Percentiles rank a stretch among this genome's conserved stretches.
Conservation (phyloP, 306 rosid species). For the Rosa lucieae region DNA sequence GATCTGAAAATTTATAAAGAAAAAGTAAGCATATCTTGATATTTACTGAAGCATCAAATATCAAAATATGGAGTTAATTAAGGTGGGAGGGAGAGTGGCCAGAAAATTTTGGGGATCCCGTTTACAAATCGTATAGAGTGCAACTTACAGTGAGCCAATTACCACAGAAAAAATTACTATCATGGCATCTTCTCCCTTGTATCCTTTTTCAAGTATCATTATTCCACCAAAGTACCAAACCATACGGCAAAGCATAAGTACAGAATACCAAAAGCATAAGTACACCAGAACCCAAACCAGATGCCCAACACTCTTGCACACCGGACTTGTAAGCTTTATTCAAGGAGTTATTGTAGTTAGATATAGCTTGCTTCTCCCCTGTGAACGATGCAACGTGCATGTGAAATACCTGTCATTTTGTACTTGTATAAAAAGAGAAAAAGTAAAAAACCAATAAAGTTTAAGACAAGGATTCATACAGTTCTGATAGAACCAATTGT, state of each 20-base stretch:
- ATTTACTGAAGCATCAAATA: too few relatives aligned
- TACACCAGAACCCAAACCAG: constrained; percentile 61
- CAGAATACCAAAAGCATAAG: constrained; percentile 35
- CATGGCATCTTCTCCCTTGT: constrained; percentile 65
- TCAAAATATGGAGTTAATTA: too few relatives aligned
- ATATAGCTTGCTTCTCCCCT: constrained; percentile 74
- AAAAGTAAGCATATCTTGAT: too few relatives aligned
- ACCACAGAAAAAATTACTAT: constrained; percentile 56
- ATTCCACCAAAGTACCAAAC: constrained; percentile 82
- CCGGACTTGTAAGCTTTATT: constrained; percentile 52
- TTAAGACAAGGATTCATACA: constrained; percentile 36
- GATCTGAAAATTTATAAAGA: too few relatives aligned
- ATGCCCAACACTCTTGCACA: constrained; percentile 65
- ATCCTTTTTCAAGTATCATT: constrained; percentile 70
- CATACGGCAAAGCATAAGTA: constrained; percentile 65
- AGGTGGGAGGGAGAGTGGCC: too few relatives aligned
- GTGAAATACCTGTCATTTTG: constrained; percentile 15
- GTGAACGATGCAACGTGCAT: constrained; percentile 87
- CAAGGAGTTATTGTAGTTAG: constrained; percentile 56
- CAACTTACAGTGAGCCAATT: constrained; percentile 68
- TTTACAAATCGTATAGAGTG: not conserved
- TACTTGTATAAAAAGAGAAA: not conserved
- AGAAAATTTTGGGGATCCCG: not conserved
- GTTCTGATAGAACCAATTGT: constrained; percentile 81
- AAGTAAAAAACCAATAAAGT: not conserved